A percentile compares a stretch with the other conserved stretches of the same genome.
Evolutionary conservation across 495 filamentous ascomycete species (phyloP).

Genomic region (Friedmanniomyces endolithicus): DNA sequence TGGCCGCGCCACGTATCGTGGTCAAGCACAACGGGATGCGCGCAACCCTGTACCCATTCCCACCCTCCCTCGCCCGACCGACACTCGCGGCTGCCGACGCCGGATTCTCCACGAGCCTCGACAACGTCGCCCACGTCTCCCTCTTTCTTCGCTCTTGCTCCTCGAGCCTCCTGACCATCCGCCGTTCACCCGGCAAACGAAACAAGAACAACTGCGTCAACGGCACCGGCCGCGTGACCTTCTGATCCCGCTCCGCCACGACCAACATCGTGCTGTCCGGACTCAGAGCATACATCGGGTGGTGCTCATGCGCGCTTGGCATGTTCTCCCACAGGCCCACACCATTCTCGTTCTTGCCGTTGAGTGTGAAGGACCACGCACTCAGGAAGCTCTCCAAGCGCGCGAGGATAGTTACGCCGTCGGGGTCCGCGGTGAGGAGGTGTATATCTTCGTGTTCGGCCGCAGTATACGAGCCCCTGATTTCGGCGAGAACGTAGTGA

Average conservation of each 20-base stretch:
- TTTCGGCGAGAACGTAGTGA: slow-evolving; percentile 12
- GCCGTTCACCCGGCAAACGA: slow-evolving; percentile 1
- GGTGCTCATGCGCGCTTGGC: slow-evolving; percentile 16
- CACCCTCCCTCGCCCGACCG: background rate
- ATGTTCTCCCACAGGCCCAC: slow-evolving; percentile 12
- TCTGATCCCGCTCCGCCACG: slow-evolving; percentile 14
- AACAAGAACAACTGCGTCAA: slow-evolving; percentile 10
- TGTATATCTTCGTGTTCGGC: background rate
- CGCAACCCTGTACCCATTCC: background rate
- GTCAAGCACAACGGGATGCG: slow-evolving; percentile 9
- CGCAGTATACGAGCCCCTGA: background rate
- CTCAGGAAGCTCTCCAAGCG: slow-evolving; percentile 12
- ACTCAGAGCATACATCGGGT: slow-evolving; percentile 6
- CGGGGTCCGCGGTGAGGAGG: slow-evolving; percentile 1
- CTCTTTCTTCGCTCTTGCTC: background rate
- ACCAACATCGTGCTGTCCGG: slow-evolving; percentile 5
- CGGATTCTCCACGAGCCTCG: background rate
- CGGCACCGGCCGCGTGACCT: slow-evolving; percentile 1
- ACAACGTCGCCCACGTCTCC: background rate
- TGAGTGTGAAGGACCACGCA: slow-evolving; percentile 7
- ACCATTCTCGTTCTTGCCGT: background rate
- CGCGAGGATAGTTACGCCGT: slow-evolving; percentile 1
- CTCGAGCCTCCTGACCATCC: background rate
- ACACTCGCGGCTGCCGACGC: background rate
- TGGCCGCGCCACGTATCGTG: slow-evolving; percentile 2